Evolutionary conservation across 164 flowering plant genomes (phyloP), one percentile per base, ranked within the genome.

Genomic region (grape (Vitis vinifera)): DNA sequence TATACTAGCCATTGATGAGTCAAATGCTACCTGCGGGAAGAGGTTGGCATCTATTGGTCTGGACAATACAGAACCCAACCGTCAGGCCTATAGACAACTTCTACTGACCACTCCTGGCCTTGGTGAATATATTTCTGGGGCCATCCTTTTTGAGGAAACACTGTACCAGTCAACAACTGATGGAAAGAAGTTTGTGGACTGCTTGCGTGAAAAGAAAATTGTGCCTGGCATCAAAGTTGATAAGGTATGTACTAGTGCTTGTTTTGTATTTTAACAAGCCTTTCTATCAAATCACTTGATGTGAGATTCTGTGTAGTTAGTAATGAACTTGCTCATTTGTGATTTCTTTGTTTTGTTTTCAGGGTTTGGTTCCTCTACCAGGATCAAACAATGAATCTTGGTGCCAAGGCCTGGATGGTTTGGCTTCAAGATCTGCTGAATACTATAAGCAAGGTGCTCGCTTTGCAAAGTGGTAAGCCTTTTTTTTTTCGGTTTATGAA

Each of bases 371-470:
- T 76, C 97, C 95, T 9, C 76, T 92, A 31, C 92, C 95, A 27
- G 97, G 97, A 68, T 90, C 97, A 53, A 88, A 92, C 79, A 87
- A 85, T 73, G 97, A 92, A 65, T 92, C 94, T 23, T 92, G 97
- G 94, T 92, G 97, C 84, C 97, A 90, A 83, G 95, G 97, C 29
- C 80, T 92, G 63, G 97, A 92, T 81, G 97, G 97, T 49, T 73
- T 92, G 83, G 93, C 93, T 62, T 92, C 97, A 69, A 82, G 97
- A 71, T 85, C 89, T 75, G 90, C 97, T 66, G 97, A 87, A 68
- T 92, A 92, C 79, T 90, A 92, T 77, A 87, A 90, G 75, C 97
- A 92, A 79, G 97, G 97, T 75, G 95, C 95, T 72, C 94, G 97
- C 51, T 92, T 92, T 80, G 97, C 97, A 1, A 92, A 92, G 71